Evolutionary conservation across 2,329 filamentous ascomycete species (phyloP), one percentile per base, ranked within the genome.

Genomic region (Penicillium decumbens): DNA sequence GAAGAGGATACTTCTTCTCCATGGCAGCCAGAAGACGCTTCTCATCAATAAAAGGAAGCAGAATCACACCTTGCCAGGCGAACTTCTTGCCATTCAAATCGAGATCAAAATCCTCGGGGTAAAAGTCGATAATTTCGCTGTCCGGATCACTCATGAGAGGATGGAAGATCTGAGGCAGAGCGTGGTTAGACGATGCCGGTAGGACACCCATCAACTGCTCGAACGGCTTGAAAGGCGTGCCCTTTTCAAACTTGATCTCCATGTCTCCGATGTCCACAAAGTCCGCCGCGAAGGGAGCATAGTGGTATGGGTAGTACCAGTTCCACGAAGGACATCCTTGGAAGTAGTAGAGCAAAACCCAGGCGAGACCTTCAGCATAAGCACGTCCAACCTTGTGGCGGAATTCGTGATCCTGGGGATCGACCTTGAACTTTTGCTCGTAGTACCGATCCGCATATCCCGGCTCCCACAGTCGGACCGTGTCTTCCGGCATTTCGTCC

Each of bases 221-320:
- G 65, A 95, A 98, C 0, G 93, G 95, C 58, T 79, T 87, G 60
- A 95, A 96, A 3, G 89, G 88, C 42, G 78, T 82, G 9, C 92
- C 92, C 69, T 91, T 89, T 50, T 89, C 80, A 60, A 98, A 98
- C 15, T 80, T 76, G 57, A 95, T 82, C 28, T 87, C 78, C 77
- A 95, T 83, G 59, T 89, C 84, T 45, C 79, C 81, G 40, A 98
- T 78, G 48, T 91, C 85, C 50, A 87, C 85, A 69, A 98, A 98
- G 69, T 98, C 93, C 45, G 90, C 88, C 2, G 93, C 93, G 67
- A 98, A 98, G 3, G 95, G 93, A 1, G 93, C 95, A 67, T 98
- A 98, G 67, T 98, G 93, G 65, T 97, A 95, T 0, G 93, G 93
- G 65, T 96, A 98, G 69, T 93, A 98, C 93, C 93, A 98, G 45